Percentiles rank a stretch among this genome's conserved stretches.
phyloP scores from a whole-genome alignment of 148 eudicot species.

The Gaultheria prostrata region DNA sequence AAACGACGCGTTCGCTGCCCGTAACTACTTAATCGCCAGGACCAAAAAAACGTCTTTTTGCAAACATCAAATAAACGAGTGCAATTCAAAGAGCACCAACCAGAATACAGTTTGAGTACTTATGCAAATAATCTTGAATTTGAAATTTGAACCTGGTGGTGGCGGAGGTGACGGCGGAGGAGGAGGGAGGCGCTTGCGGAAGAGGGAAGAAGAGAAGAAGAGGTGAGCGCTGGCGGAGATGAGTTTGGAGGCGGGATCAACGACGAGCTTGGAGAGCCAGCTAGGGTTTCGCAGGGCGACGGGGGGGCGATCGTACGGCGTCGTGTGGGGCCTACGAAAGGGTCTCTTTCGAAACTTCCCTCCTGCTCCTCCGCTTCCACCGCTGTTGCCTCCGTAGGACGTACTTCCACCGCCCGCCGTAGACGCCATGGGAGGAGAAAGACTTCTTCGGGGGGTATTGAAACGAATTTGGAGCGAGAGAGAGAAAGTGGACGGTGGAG shows the following conservation, averaged over 20 bases:
- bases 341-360: conserved; percentile 62
- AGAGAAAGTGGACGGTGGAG: conserved; percentile 15
- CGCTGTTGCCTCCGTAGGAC: conserved; percentile 30
- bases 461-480: conserved; percentile 5
- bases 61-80: not conserved
- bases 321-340: conserved; percentile 36
- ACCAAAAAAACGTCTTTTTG: not conserved
- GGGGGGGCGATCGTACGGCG: conserved; percentile 83
- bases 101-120: not conserved
- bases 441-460: not conserved
- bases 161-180: conserved; percentile 42
- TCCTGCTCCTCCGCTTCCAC: conserved; percentile 40
- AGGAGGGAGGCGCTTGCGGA: conserved; percentile 69
- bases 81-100: not conserved
- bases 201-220: conserved; percentile 61
- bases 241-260: conserved; percentile 78
- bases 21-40: not conserved
- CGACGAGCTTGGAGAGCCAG: conserved; percentile 74
- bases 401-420: conserved; percentile 31
- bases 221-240: conserved; percentile 59
- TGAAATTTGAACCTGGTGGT: conserved; percentile 32
- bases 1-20: not conserved
- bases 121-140: not conserved
- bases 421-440: conserved; percentile 34
- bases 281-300: conserved; percentile 53